Evolutionary conservation across 2,329 filamentous ascomycete genomes (phyloP), one percentile per base, ranked within the genome.

Genomic region (Atkinsonella hypoxylon): DNA sequence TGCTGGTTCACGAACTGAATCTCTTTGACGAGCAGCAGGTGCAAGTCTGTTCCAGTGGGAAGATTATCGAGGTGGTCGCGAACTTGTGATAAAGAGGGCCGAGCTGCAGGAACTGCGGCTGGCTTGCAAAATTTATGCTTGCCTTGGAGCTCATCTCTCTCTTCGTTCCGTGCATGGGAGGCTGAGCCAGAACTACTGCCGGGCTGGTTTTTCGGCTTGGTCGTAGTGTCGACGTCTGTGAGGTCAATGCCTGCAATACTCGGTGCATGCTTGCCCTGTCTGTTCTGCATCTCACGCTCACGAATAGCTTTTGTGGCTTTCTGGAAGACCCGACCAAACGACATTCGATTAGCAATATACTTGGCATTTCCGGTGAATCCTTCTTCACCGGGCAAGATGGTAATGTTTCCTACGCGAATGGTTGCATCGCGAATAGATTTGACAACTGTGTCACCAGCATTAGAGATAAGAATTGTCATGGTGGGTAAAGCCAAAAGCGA

Each of bases 371-470:
- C 66, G 31, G 59, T 65, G 36, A 80, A 68, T 0, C 72, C 71
- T 7, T 65, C 65, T 41, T 83, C 78, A 7, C 77, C 75, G 0
- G 80, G 80, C 1, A 83, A 61, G 49, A 83, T 81, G 4, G 80
- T 83, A 45, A 82, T 65, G 40, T 74, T 78, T 51, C 78, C 80
- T 0, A 83, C 59, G 31, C 69, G 67, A 22, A 82, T 67, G 0
- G 79, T 83, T 4, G 70, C 62, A 50, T 83, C 77, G 11, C 73
- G 70, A 50, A 83, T 65, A 4, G 69, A 66, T 57, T 78, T 81
- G 44, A 95, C 83, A 18, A 95, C 77, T 0, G 90, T 96, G 59
- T 94, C 85, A 22, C 86, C 87, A 53, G 93, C 85, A 57, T 90
- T 86, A 11, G 82, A 85, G 55, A 94, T 86, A 12, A 96, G 76